These are phyloP conservation scores for Phytophthora lateralis DNA, from an alignment of 352 stramenopile species.

Conservation along the genomic window DNA sequence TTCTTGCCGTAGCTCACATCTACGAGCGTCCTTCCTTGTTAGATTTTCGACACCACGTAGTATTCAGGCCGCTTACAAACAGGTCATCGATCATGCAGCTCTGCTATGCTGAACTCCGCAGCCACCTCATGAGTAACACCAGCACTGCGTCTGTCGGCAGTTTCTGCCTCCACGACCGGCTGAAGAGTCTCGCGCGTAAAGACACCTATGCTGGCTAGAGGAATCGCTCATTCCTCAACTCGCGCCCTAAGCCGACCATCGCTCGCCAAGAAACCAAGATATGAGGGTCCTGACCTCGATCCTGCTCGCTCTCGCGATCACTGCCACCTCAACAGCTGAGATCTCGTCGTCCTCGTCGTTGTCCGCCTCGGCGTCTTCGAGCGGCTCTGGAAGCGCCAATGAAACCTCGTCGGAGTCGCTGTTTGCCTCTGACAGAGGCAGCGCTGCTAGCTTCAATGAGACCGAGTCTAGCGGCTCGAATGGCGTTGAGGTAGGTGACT, in stretches of 20 bases:
- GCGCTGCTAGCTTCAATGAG: conserved; percentile 4
- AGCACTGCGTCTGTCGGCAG: conserved; percentile 5
- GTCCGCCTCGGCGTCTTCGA: conserved; percentile 12
- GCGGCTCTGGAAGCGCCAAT: conserved; percentile 7
- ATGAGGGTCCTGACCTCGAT: conserved; percentile 47
- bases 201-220: neutral
- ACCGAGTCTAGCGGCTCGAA: neutral
- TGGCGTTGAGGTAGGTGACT: conserved; percentile 12
- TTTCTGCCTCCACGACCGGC: conserved; percentile 8
- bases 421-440: neutral
- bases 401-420: neutral
- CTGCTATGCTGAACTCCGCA: neutral
- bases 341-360: conserved; percentile 6
- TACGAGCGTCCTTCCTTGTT: too few relatives aligned
- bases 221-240: conserved; percentile 30
- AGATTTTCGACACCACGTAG: too few relatives aligned
- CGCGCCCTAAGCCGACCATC: conserved; percentile 1
- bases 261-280: conserved; percentile 1
- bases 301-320: conserved; percentile 31
- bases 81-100: neutral
- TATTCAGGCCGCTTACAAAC: too few relatives aligned
- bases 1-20: too few relatives aligned
- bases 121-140: neutral
- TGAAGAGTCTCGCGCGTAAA: conserved; percentile 10
- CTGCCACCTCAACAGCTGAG: conserved; percentile 12